Evolutionary conservation across 257 asterid genomes (phyloP).

Genomic region (Verbena officinalis): DNA sequence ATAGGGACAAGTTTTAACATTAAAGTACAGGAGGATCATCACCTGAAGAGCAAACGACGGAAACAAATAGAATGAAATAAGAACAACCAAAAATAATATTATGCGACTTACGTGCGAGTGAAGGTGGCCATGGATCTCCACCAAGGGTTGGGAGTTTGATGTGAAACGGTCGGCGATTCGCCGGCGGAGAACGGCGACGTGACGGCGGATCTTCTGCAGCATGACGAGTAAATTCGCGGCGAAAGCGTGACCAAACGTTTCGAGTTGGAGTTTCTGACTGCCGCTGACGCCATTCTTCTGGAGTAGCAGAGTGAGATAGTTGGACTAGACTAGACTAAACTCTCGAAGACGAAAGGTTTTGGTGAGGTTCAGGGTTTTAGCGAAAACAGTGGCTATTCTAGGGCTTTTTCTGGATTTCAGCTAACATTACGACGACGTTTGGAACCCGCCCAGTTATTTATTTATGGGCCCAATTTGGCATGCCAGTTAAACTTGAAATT

Average conservation of each 20-base stretch:
- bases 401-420: conserved; percentile 36
- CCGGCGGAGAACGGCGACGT: conserved; percentile 45
- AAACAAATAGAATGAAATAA: background rate
- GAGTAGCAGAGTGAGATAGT: conserved; percentile 13
- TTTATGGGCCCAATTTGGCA: conserved; percentile 22
- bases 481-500: background rate
- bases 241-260: conserved; percentile 42
- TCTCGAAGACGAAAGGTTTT: conserved; percentile 15
- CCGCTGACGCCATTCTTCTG: conserved; percentile 48
- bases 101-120: conserved; percentile 72
- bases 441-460: background rate
- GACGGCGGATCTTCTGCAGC: conserved; percentile 47
- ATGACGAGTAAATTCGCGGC: conserved; percentile 41
- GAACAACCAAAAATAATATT: background rate
- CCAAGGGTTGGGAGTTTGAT: conserved; percentile 57
- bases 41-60: background rate
- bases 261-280: conserved; percentile 37
- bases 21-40: background rate
- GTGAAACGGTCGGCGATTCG: conserved; percentile 45
- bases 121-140: conserved; percentile 99
- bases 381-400: background rate
- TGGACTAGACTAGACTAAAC: background rate
- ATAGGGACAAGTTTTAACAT: background rate
- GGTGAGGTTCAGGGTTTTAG: conserved; percentile 46
- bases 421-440: conserved; percentile 21